Conservation (phyloP, 208 protist genomes). For the Lotmaria passim region DNA sequence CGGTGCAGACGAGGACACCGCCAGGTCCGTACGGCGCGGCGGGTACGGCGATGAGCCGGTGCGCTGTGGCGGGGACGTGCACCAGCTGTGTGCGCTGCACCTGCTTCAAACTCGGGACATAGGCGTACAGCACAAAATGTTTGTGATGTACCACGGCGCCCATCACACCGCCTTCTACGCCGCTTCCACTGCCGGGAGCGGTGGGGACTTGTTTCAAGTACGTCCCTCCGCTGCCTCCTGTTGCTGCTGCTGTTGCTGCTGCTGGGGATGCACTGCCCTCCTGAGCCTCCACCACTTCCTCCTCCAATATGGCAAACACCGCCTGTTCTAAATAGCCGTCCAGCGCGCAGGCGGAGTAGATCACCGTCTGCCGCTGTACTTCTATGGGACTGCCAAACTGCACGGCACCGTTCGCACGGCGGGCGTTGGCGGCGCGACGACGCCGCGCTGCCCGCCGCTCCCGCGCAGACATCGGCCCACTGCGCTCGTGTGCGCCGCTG, state of each 20-base stretch:
- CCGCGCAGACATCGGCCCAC: slow-evolving; percentile 15
- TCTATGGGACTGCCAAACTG: slow-evolving; percentile 71
- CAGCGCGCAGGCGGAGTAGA: slow-evolving; percentile 72
- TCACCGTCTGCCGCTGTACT: slow-evolving; percentile 72
- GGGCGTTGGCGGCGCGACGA: slow-evolving; percentile 19
- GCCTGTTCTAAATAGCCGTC: slow-evolving; percentile 65
- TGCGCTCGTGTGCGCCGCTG: background rate
- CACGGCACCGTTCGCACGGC: slow-evolving; percentile 50
- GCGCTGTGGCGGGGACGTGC: slow-evolving; percentile 88
- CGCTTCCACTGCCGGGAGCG: background rate
- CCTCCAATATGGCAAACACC: slow-evolving; percentile 77
- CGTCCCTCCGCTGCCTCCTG: slow-evolving; percentile 18
- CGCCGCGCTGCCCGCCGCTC: slow-evolving; percentile 31
- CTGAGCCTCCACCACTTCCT: slow-evolving; percentile 65
- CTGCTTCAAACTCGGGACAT: slow-evolving; percentile 98
- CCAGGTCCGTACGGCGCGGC: slow-evolving; percentile 92
- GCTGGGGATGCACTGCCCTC: slow-evolving; percentile 3
- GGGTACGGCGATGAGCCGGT: slow-evolving; percentile 92
- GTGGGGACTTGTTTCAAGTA: slow-evolving; percentile 30
- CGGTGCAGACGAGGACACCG: slow-evolving; percentile 97
- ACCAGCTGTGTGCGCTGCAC: slow-evolving; percentile 97
- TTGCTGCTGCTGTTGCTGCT: slow-evolving; percentile 12
- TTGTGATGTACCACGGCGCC: slow-evolving; percentile 45
- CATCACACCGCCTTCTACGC: background rate
- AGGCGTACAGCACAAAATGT: slow-evolving; percentile 96